Evolutionary conservation across 352 stramenopile species (phyloP).

Genomic region (Phytophthora cajani): DNA sequence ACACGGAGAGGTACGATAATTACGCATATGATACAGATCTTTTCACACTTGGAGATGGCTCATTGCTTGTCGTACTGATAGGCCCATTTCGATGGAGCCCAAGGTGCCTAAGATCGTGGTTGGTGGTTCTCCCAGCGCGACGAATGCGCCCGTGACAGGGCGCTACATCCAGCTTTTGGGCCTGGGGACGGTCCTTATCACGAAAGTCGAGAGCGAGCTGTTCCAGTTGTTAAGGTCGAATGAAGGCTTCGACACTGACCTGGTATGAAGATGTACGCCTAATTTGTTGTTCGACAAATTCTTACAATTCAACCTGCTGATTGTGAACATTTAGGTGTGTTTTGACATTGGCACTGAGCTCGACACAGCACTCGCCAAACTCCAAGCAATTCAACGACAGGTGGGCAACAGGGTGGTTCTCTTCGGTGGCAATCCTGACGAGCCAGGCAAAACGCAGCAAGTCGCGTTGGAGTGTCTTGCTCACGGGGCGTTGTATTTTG

Average conservation of each 20-base stretch:
- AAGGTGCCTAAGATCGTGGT: constrained; percentile 75
- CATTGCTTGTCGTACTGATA: constrained; percentile 14
- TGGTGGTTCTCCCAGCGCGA: constrained; percentile 42
- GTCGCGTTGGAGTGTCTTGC: constrained; percentile 53
- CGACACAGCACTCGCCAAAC: constrained; percentile 50
- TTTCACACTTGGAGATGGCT: background rate
- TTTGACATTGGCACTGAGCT: constrained; percentile 67
- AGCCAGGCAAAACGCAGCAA: constrained; percentile 39
- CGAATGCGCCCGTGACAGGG: constrained; percentile 52
- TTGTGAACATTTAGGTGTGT: constrained; percentile 50
- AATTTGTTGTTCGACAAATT: background rate
- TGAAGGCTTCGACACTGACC: constrained; percentile 44
- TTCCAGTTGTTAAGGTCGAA: constrained; percentile 46
- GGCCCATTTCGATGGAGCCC: constrained; percentile 38
- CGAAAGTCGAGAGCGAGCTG: constrained; percentile 41
- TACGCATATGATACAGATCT: background rate
- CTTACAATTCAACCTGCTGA: background rate
- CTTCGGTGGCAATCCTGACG: constrained; percentile 52
- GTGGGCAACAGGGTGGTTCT: constrained; percentile 63
- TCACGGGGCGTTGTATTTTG: constrained; percentile 67
- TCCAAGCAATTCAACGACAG: constrained; percentile 40
- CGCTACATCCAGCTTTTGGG: constrained; percentile 80
- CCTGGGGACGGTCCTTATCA: constrained; percentile 56
- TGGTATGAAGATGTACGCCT: constrained; percentile 40
- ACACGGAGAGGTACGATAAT: constrained; percentile 23